These are phyloP conservation scores for Betula pendula DNA, from an alignment of 306 rosid species.

Conservation along the genomic window DNA sequence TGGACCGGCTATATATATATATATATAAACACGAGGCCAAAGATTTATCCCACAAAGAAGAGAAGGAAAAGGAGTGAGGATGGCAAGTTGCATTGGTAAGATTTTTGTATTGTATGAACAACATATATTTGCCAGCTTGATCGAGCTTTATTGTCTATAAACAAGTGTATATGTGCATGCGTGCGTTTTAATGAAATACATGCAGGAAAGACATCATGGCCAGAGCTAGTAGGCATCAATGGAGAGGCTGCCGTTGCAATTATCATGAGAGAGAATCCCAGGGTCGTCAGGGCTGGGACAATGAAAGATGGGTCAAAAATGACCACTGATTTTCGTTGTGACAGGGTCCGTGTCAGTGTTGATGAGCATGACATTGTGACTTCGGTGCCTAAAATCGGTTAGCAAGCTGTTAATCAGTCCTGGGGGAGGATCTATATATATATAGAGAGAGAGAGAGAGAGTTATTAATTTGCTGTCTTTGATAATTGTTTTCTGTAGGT, in stretches of 20 bases:
- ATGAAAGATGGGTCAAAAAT: slow-evolving; percentile 40
- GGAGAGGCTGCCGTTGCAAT: slow-evolving; percentile 40
- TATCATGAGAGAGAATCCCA: slow-evolving; percentile 41
- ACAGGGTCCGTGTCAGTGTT: slow-evolving; percentile 37
- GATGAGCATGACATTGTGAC: too few relatives aligned
- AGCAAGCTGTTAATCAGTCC: too few relatives aligned
- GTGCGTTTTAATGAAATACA: background rate
- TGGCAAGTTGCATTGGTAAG: background rate
- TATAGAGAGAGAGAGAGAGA: too few relatives aligned
- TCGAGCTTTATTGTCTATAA: background rate
- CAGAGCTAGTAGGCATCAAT: slow-evolving; percentile 47
- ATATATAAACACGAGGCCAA: background rate
- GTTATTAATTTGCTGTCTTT: too few relatives aligned
- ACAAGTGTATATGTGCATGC: background rate
- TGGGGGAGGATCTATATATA: too few relatives aligned
- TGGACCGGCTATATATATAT: background rate
- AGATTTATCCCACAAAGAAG: too few relatives aligned
- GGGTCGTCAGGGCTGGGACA: slow-evolving; percentile 34
- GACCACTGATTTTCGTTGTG: slow-evolving; percentile 42
- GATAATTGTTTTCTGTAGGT: too few relatives aligned
- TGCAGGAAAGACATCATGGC: slow-evolving; percentile 58
- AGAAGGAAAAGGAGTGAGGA: background rate
- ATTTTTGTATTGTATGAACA: background rate
- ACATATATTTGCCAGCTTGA: too few relatives aligned
- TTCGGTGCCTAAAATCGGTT: too few relatives aligned